Conservation (phyloP, 2,329 filamentous ascomycete genomes). For the Arthrobotrys pseudoclavata region DNA sequence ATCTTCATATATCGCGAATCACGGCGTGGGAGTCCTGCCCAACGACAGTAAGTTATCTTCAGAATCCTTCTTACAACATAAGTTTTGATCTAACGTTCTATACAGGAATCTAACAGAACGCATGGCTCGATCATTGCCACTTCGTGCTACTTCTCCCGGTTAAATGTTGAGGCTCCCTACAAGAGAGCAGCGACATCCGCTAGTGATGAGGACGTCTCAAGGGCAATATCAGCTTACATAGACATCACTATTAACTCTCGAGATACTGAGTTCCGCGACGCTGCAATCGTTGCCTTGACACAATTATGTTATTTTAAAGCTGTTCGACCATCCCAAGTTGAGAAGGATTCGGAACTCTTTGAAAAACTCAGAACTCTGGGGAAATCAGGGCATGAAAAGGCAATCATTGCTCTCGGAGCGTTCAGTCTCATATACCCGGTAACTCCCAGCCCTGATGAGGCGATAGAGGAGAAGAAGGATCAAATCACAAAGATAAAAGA, state of each 20-base stretch:
- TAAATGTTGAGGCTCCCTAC: slow-evolving; percentile 41
- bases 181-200: neutral
- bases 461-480: slow-evolving; percentile 65
- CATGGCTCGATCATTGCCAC: slow-evolving; percentile 45
- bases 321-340: slow-evolving; percentile 63
- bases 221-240: slow-evolving; percentile 39
- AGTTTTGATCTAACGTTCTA: neutral
- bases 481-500: slow-evolving; percentile 73
- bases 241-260: slow-evolving; percentile 55
- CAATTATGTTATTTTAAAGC: slow-evolving; percentile 70
- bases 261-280: slow-evolving; percentile 63
- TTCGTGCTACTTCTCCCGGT: slow-evolving; percentile 43
- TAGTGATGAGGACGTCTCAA: slow-evolving; percentile 27
- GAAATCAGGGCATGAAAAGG: slow-evolving; percentile 83
- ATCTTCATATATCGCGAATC: slow-evolving; percentile 42
- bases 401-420: slow-evolving; percentile 84
- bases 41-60: slow-evolving; percentile 32
- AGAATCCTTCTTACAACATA: neutral
- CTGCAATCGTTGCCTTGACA: slow-evolving; percentile 68
- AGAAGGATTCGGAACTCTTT: slow-evolving; percentile 68
- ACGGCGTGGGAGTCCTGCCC: slow-evolving; percentile 37
- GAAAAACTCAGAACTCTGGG: slow-evolving; percentile 77
- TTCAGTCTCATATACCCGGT: slow-evolving; percentile 75
- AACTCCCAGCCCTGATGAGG: slow-evolving; percentile 63
- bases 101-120: slow-evolving; percentile 49